phyloP scores from a whole-genome alignment of 805 yeast species.

The Pichia pseudocactophila region DNA sequence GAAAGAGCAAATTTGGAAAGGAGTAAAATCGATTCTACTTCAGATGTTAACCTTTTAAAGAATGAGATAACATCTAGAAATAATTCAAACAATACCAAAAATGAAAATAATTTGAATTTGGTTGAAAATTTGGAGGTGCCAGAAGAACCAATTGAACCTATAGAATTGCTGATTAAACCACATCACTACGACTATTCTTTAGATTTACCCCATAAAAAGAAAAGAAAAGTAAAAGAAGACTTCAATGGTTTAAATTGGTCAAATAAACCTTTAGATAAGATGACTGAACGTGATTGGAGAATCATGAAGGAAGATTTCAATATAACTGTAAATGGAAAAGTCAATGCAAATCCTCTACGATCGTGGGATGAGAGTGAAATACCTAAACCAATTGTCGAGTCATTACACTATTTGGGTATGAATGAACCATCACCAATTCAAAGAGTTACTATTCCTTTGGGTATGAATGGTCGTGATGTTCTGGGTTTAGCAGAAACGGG shows the following conservation, averaged over 20 bases:
- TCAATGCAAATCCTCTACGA: slow-evolving; percentile 52
- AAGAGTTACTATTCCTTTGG: slow-evolving; percentile 75
- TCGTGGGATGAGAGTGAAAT: slow-evolving; percentile 61
- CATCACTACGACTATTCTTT: slow-evolving; percentile 19
- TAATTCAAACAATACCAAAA: slow-evolving; percentile 4
- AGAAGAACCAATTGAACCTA: slow-evolving; percentile 23
- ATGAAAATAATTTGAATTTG: slow-evolving; percentile 45
- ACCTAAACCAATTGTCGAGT: slow-evolving; percentile 28
- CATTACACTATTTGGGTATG: slow-evolving; percentile 36
- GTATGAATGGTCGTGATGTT: slow-evolving; percentile 50
- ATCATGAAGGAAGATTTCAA: slow-evolving; percentile 70
- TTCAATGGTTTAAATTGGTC: slow-evolving; percentile 46
- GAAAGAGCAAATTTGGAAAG: slow-evolving; percentile 32
- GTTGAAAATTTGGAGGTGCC: slow-evolving; percentile 71
- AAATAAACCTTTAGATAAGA: slow-evolving; percentile 48
- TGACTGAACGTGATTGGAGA: slow-evolving; percentile 87
- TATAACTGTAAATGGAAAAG: slow-evolving; percentile 49
- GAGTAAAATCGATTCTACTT: slow-evolving; percentile 9
- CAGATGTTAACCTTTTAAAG: neutral
- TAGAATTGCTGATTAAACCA: slow-evolving; percentile 25
- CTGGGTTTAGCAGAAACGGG: slow-evolving; percentile 96
- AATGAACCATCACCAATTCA: slow-evolving; percentile 83
- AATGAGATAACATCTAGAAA: neutral
- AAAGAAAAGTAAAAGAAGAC: slow-evolving; percentile 6
- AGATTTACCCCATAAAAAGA: slow-evolving; percentile 8